phyloP scores from a whole-genome alignment of 2,329 filamentous ascomycete species.

The Nemania diffusa region DNA sequence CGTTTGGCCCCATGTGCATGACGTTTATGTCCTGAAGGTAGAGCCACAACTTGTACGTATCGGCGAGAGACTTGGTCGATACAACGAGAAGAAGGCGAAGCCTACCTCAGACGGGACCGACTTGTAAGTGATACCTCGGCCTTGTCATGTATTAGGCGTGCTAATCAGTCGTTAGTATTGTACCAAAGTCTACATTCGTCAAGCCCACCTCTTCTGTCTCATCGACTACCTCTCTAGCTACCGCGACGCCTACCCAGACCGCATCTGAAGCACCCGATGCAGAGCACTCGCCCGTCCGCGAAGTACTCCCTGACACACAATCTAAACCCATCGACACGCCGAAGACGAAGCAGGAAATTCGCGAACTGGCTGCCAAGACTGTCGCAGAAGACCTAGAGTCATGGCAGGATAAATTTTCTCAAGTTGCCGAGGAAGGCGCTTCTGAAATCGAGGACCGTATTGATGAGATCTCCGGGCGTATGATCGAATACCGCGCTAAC shows the following conservation, averaged over 20 bases:
- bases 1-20: slow-evolving; percentile 82
- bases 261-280: slow-evolving; percentile 37
- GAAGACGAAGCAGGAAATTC: slow-evolving; percentile 63
- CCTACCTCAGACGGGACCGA: slow-evolving; percentile 48
- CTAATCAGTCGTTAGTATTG: slow-evolving; percentile 41
- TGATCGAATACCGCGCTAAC: slow-evolving; percentile 72
- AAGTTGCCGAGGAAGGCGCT: slow-evolving; percentile 83
- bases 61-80: slow-evolving; percentile 84
- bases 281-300: slow-evolving; percentile 37
- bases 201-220: slow-evolving; percentile 48
- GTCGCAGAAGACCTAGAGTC: slow-evolving; percentile 81
- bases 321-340: slow-evolving; percentile 47
- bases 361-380: slow-evolving; percentile 69
- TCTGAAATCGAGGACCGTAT: slow-evolving; percentile 76
- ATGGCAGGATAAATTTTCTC: slow-evolving; percentile 90
- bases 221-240: slow-evolving; percentile 42
- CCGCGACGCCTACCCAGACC: slow-evolving; percentile 40
- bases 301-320: slow-evolving; percentile 38
- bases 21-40: slow-evolving; percentile 89
- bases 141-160: background rate
- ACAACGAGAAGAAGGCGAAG: slow-evolving; percentile 63
- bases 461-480: slow-evolving; percentile 65
- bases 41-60: slow-evolving; percentile 95
- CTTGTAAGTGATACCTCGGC: slow-evolving; percentile 43
- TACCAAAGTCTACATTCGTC: slow-evolving; percentile 53